Conservation (phyloP, 2,329 filamentous ascomycete genomes). For the Davidsoniella neocaledoniae region DNA sequence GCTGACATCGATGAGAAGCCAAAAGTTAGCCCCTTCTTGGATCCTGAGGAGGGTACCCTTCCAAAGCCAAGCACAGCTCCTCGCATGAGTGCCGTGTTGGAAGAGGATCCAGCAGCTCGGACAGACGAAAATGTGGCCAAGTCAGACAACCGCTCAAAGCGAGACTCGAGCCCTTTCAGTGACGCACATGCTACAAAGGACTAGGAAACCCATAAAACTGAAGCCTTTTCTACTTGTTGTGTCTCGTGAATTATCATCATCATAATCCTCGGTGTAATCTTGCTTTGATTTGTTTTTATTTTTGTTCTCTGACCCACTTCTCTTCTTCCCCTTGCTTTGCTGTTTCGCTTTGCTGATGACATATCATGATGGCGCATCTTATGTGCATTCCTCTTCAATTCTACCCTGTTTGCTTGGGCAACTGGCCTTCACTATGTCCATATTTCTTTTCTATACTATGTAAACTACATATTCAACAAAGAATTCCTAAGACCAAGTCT, state of each 20-base stretch:
- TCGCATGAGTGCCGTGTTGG: conserved; percentile 37
- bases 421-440: too few relatives aligned
- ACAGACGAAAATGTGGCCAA: conserved; percentile 18
- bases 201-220: conserved; percentile 15
- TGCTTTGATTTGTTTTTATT: neutral
- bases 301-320: neutral
- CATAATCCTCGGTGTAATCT: neutral
- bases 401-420: too few relatives aligned
- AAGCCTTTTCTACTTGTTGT: neutral
- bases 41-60: conserved; percentile 26
- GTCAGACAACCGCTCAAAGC: conserved; percentile 16
- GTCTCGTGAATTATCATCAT: neutral
- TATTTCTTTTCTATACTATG: too few relatives aligned
- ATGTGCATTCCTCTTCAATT: neutral
- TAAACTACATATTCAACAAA: too few relatives aligned
- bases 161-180: conserved; percentile 34
- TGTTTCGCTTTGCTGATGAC: neutral
- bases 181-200: conserved; percentile 41
- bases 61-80: conserved; percentile 23
- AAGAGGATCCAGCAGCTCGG: conserved; percentile 28
- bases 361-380: conserved; percentile 1
- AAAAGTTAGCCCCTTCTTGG: conserved; percentile 38
- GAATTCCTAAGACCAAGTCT: too few relatives aligned
- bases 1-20: neutral
- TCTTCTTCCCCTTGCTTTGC: conserved; percentile 1